Base-by-base conservation (phyloP, 225 moss, liverwort and hornwort genomes). In the Antitrichia curtipendula region DNA sequence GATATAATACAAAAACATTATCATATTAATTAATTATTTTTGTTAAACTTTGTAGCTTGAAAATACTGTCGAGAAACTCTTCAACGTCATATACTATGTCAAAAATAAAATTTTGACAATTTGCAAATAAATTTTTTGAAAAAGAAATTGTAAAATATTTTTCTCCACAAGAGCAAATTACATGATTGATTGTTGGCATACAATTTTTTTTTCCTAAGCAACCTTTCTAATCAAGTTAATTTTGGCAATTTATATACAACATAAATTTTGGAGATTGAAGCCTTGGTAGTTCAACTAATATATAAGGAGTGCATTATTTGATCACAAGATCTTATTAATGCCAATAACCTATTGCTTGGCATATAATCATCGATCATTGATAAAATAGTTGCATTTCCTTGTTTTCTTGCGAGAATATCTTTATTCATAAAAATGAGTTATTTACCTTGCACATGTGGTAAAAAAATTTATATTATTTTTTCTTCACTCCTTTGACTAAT, bases 351-450 rank as follows among this genome's bases (percentile, higher is more conserved):
- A 28, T 16, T 71, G 5, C 25, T 43, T 43, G 43, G 27, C 23
- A 43, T 9, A 43, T n/a, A n/a, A n/a, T n/a, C n/a, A n/a, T n/a
- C n/a, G 25, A 25, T 25, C 25, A 41, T 43, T 43, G 3, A 28
- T 8, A 28, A 16, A 43, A 71, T 28, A 71, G 2, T 43, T 71
- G 43, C 3, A 43, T 71, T 43, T 45, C 28, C 1, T 45, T 16
- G 0, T 25, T 24, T 43, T 43, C 4, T 27, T 27, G 3, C 0
- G 0, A 71, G 9, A 28, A 2, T 28, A 43, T 45, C 13, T 43
- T 71, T 6, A 16, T 45, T 9, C 0, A 12, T 43, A 6, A 43
- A 27, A 70, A 41, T 40, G 4, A 2, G 15, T 70, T 27, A 2
- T 41, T 27, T 25, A 41, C 27, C 16, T 71, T 45, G 5, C 3